phyloP scores from a whole-genome alignment of 164 flowering plant genomes.

The Tetrastigma voinierianum region DNA sequence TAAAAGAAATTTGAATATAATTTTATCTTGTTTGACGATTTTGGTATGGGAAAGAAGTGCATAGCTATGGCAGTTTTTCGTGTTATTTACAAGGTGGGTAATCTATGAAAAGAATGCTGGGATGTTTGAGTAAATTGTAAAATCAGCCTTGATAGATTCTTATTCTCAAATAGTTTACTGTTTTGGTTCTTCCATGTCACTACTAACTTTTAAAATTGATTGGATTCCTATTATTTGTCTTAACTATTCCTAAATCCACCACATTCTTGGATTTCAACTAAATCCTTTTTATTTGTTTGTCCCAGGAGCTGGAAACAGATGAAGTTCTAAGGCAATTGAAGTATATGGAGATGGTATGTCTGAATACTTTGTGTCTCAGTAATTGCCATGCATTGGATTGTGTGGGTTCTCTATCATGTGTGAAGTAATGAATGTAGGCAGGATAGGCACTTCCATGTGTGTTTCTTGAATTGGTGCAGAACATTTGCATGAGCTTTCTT shows the following conservation, averaged over 20 bases:
- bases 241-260: neutral
- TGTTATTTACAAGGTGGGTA: too few species aligned
- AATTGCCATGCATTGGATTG: too few species aligned
- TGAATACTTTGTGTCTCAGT: neutral
- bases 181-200: neutral
- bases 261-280: neutral
- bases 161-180: neutral
- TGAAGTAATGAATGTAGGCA: too few species aligned
- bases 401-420: too few species aligned
- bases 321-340: constrained; percentile 68
- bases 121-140: neutral
- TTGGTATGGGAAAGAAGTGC: too few species aligned
- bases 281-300: constrained; percentile 7
- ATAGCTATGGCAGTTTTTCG: too few species aligned
- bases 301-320: constrained; percentile 73
- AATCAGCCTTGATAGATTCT: neutral
- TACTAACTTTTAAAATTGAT: neutral
- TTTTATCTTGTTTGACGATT: too few species aligned
- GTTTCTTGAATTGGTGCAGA: too few species aligned
- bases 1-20: too few species aligned
- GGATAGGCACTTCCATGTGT: too few species aligned
- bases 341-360: constrained; percentile 65
- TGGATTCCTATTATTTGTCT: neutral
- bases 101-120: too few species aligned
- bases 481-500: too few species aligned